A percentile compares a stretch with the other conserved stretches of the same genome.
phyloP scores from a whole-genome alignment of 768 basidiomycete species.

The Mycena latifolia region DNA sequence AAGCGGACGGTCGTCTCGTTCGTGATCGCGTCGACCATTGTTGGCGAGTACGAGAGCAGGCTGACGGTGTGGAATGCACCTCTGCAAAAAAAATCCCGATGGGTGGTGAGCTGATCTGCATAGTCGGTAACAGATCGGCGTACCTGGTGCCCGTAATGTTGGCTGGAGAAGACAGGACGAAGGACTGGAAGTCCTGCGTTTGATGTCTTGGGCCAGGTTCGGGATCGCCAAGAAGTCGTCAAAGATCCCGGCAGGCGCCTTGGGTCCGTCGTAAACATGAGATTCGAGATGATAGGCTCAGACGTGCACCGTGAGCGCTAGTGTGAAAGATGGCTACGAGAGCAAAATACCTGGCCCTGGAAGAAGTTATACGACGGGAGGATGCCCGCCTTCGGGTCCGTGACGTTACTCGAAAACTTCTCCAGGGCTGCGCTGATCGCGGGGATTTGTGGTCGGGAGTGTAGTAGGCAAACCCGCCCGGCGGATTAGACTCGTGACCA shows the following conservation, averaged over 20 bases:
- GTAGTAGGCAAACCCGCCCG: conserved; percentile 61
- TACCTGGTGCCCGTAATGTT: conserved; percentile 48
- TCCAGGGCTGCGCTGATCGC: conserved; percentile 50
- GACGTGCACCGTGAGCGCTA: no score
- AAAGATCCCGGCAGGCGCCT: conserved; percentile 61
- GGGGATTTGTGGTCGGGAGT: conserved; percentile 38
- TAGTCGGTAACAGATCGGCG: no score
- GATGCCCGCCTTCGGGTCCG: conserved; percentile 64
- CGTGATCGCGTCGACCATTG: conserved; percentile 53
- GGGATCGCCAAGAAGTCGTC: conserved; percentile 64
- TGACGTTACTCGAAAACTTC: conserved; percentile 54
- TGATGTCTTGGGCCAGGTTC: conserved; percentile 50
- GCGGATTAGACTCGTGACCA: no score
- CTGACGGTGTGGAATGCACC: conserved; percentile 58
- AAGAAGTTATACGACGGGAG: conserved; percentile 60
- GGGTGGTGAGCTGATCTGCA: no score
- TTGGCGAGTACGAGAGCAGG: conserved; percentile 48
- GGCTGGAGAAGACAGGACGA: conserved; percentile 53
- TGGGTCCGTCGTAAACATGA: conserved; percentile 74
- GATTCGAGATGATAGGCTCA: conserved; percentile 38
- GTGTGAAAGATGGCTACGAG: no score
- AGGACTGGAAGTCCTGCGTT: conserved; percentile 55
- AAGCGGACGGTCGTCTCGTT: conserved; percentile 57
- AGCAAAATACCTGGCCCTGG: conserved; percentile 52
- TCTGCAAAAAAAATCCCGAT: conserved; percentile 34